Conservation (phyloP, 1,284 basidiomycete species). For the Cutaneotrichosporon mucoides region DNA sequence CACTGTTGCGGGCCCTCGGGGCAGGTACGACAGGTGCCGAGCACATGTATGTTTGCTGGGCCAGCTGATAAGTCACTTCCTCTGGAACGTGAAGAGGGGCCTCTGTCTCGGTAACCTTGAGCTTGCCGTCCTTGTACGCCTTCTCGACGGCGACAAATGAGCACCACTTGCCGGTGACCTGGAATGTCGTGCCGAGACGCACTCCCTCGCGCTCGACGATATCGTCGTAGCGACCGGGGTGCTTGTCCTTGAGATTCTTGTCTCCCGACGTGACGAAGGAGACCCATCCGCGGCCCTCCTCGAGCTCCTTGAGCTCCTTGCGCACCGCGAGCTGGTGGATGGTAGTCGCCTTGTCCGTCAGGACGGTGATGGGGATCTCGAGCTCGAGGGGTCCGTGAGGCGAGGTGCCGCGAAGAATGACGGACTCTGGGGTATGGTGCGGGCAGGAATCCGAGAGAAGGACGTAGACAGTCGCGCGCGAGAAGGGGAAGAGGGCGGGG, state of each 20-base stretch:
- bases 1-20: no score
- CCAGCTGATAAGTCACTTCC: no score
- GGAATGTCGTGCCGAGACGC: constrained; percentile 54
- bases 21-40: no score
- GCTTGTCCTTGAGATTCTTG: constrained; percentile 2
- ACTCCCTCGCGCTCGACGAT: constrained; percentile 37
- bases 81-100: no score
- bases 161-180: constrained; percentile 55
- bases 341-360: constrained; percentile 1
- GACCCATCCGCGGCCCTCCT: constrained; percentile 19
- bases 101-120: neutral
- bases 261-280: neutral
- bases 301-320: constrained; percentile 53
- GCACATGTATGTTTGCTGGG: no score
- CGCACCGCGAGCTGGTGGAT: constrained; percentile 59
- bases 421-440: neutral
- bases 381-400: constrained; percentile 47
- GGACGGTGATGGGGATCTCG: constrained; percentile 46
- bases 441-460: constrained; percentile 49
- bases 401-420: constrained; percentile 46
- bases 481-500: constrained; percentile 16
- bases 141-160: constrained; percentile 58
- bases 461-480: constrained; percentile 48
- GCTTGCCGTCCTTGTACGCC: neutral
- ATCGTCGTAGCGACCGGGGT: constrained; percentile 3